These are phyloP conservation scores for Trypanosoma melophagium DNA, from an alignment of 208 protist genomes.

Conservation along the genomic window DNA sequence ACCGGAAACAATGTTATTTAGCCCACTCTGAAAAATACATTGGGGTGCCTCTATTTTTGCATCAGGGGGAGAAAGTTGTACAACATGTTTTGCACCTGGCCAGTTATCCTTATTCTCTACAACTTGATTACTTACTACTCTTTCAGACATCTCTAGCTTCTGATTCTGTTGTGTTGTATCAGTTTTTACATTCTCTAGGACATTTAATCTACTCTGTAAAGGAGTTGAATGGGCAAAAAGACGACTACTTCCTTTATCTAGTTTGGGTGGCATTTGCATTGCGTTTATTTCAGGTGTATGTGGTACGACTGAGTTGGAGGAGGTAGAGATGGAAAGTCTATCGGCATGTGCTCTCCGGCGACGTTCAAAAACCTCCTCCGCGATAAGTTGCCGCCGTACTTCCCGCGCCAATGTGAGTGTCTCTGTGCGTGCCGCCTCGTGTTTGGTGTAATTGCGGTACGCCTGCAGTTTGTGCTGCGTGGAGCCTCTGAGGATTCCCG, in stretches of 20 bases:
- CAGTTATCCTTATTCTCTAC: not conserved
- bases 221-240: no score
- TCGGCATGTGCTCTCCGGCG: constrained; percentile 17
- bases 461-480: constrained; percentile 18
- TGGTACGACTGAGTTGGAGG: not conserved
- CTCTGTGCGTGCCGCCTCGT: constrained; percentile 11
- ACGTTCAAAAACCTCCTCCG: constrained; percentile 27
- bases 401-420: constrained; percentile 12
- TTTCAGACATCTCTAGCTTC: not conserved
- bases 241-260: not conserved
- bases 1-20: no score
- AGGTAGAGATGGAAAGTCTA: not conserved
- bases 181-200: no score
- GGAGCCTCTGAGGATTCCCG: constrained; percentile 15
- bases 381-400: constrained; percentile 24
- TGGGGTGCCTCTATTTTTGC: not conserved
- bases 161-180: not conserved
- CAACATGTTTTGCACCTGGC: not conserved
- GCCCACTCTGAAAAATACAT: no score
- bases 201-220: no score
- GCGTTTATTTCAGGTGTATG: not conserved
- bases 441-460: constrained; percentile 17
- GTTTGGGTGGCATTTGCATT: no score
- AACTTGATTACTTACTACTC: not conserved
- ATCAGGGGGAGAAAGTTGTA: not conserved